These are phyloP conservation scores for Trypanosoma conorhini DNA, from an alignment of 208 protist genomes.

Conservation along the genomic window DNA sequence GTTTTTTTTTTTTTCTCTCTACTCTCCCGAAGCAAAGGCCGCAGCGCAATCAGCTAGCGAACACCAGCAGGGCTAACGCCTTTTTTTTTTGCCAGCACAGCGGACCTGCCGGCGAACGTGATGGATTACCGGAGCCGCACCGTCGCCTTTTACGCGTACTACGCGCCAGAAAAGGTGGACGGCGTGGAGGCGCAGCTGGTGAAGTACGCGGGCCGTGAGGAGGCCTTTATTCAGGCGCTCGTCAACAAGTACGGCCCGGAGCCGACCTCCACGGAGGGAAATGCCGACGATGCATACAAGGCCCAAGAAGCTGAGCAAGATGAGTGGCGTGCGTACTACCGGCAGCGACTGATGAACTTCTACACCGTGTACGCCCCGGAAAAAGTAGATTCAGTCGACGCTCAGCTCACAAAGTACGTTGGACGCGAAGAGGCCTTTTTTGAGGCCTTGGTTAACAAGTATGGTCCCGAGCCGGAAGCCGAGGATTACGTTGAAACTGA, in stretches of 20 bases:
- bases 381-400: constrained; percentile 24
- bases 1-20: neutral
- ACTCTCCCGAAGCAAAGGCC: too few relatives aligned
- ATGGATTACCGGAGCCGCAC: constrained; percentile 27
- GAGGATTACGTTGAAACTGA: neutral
- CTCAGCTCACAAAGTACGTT: constrained; percentile 23
- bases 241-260: constrained; percentile 40
- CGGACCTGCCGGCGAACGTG: neutral
- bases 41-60: too few relatives aligned
- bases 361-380: constrained; percentile 19
- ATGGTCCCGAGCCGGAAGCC: constrained; percentile 13
- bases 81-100: neutral
- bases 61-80: neutral
- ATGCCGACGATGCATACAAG: neutral
- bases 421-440: constrained; percentile 37
- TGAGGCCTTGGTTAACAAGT: constrained; percentile 32
- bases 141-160: constrained; percentile 30
- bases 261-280: neutral
- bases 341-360: constrained; percentile 3
- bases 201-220: constrained; percentile 35
- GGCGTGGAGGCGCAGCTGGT: constrained; percentile 33
- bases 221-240: constrained; percentile 25
- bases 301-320: neutral
- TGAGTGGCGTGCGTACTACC: constrained; percentile 1
- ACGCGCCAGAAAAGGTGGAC: constrained; percentile 34